phyloP scores from a whole-genome alignment of 139 green algal genomes.

The Mesostigma viride region DNA sequence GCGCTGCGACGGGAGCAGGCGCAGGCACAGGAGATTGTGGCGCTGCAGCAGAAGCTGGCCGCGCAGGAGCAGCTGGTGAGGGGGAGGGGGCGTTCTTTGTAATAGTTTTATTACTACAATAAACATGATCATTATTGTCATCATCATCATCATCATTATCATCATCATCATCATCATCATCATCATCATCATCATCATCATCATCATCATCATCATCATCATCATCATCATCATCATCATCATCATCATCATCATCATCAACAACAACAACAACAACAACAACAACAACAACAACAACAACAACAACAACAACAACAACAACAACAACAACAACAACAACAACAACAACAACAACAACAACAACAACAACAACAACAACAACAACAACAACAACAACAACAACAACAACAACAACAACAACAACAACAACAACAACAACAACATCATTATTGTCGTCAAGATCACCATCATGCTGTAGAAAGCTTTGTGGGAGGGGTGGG shows the following conservation, averaged over 20 bases:
- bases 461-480: too few relatives aligned
- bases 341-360: too few relatives aligned
- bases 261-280: slow-evolving; percentile 9
- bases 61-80: slow-evolving; percentile 37
- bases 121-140: not conserved
- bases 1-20: too few relatives aligned
- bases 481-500: too few relatives aligned
- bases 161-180: not conserved
- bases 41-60: slow-evolving; percentile 35
- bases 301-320: too few relatives aligned
- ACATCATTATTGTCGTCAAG: too few relatives aligned
- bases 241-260: not conserved
- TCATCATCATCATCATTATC: not conserved
- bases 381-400: too few relatives aligned
- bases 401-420: too few relatives aligned
- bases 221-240: not conserved
- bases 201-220: too few relatives aligned
- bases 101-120: not conserved
- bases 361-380: too few relatives aligned
- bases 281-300: slow-evolving; percentile 9
- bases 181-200: not conserved
- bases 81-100: slow-evolving; percentile 6
- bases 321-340: too few relatives aligned
- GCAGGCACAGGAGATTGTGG: slow-evolving; percentile 19
- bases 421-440: too few relatives aligned